These are phyloP conservation scores for Huntiella omanensis DNA, from an alignment of 2,329 filamentous ascomycete genomes.

Conservation along the genomic window DNA sequence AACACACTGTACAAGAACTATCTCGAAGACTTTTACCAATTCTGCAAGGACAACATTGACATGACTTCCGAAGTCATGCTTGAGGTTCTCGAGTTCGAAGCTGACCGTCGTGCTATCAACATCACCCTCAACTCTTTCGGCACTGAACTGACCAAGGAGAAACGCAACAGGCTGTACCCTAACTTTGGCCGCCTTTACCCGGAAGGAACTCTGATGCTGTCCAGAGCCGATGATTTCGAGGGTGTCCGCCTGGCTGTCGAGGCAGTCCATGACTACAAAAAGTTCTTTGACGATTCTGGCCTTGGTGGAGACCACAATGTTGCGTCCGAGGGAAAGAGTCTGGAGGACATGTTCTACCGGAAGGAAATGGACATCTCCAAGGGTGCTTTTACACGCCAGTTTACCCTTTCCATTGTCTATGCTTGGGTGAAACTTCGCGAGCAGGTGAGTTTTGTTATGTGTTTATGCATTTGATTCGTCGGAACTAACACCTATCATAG, in stretches of 20 bases:
- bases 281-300: conserved; percentile 82
- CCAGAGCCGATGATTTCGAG: conserved; percentile 83
- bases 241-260: conserved; percentile 87
- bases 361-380: conserved; percentile 99
- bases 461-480: background rate
- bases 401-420: conserved; percentile 87
- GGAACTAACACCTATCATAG: conserved; percentile 29
- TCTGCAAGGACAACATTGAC: conserved; percentile 77
- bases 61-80: conserved; percentile 91
- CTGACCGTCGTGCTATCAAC: conserved; percentile 91
- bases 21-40: conserved; percentile 89
- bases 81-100: conserved; percentile 91
- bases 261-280: conserved; percentile 82
- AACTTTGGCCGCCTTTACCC: conserved; percentile 80
- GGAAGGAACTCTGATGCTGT: conserved; percentile 87
- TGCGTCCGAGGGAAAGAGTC: conserved; percentile 65
- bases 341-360: conserved; percentile 97
- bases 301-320: conserved; percentile 52
- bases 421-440: conserved; percentile 95
- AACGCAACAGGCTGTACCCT: conserved; percentile 92
- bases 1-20: conserved; percentile 99
- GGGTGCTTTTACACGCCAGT: conserved; percentile 84
- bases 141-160: conserved; percentile 81
- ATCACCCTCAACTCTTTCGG: conserved; percentile 98
- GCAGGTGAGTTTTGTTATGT: conserved; percentile 45